phyloP scores from a whole-genome alignment of 495 filamentous ascomycete genomes.

The Hypoxylon subgilvum region DNA sequence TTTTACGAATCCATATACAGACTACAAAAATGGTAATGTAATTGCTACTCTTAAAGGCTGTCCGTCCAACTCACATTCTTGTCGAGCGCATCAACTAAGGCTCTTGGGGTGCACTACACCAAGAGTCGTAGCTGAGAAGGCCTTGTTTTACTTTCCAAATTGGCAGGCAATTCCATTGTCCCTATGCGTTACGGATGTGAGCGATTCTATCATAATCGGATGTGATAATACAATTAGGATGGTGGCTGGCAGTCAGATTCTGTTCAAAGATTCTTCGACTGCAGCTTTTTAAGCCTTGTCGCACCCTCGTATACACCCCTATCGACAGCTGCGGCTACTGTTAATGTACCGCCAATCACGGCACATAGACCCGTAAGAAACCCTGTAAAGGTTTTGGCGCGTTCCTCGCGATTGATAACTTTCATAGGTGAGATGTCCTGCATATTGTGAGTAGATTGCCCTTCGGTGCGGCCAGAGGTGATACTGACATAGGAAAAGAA shows the following conservation, averaged over 20 bases:
- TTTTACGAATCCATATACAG: too few relatives aligned
- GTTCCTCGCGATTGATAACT: constrained; percentile 94
- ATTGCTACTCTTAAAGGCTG: too few relatives aligned
- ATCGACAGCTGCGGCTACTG: constrained; percentile 92
- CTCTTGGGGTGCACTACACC: background rate
- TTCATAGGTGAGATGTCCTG: constrained; percentile 99
- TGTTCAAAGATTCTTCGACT: constrained; percentile 57
- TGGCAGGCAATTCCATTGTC: constrained; percentile 28
- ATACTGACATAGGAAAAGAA: constrained; percentile 91
- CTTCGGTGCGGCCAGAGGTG: background rate
- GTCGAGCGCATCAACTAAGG: background rate
- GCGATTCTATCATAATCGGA: constrained; percentile 6
- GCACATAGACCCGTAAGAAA: constrained; percentile 95
- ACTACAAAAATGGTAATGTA: too few relatives aligned
- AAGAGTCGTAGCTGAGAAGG: background rate
- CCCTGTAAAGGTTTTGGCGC: constrained; percentile 81
- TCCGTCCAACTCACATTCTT: too few relatives aligned
- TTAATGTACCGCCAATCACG: constrained; percentile 91
- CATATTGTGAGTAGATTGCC: constrained; percentile 2
- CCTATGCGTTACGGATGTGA: constrained; percentile 19
- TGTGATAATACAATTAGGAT: constrained; percentile 21
- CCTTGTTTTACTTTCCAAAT: constrained; percentile 8
- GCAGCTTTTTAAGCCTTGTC: constrained; percentile 83
- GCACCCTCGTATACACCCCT: constrained; percentile 88
- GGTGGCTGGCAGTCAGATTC: constrained; percentile 1